Evolutionary conservation across 225 moss, liverwort and hornwort species (phyloP), one percentile per base, ranked within the genome.

Genomic region (Neckera pumila): DNA sequence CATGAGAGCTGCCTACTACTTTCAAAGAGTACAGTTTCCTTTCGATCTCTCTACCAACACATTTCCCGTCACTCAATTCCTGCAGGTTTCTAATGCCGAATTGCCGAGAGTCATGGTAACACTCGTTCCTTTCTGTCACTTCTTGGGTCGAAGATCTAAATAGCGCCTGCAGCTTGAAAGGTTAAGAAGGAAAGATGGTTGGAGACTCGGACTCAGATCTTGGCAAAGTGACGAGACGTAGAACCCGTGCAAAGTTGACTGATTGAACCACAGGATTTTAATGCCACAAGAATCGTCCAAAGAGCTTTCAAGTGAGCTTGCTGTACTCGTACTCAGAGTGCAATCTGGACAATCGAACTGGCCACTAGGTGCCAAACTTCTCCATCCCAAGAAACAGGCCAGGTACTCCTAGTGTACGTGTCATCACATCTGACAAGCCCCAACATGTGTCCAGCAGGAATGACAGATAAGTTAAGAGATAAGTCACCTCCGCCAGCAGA

Each of bases 321-420:
- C 65, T 90, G 86, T 88, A 60, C 78, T 85, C 51, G 85, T 82
- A 82, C 90, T 88, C 90, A n/a, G 79, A 86, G 88, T 88, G 73
- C 67, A 82, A 43, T 79, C 66, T 53, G 72, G 73, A 53, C 90
- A 88, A 88, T 75, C 65, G 88, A 88, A 77, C 86, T 86, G 89
- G 51, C 82, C 69, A 82, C 84, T 85, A 40, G 45, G 89, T 87
- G 79, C 90, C 79, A 83, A 88, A 79, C 92, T 79, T 92, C 83
- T 40, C 86, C 90, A 75, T 86, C 88, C 83, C 65, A 91, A 87
- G 87, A 85, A 72, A 60, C 88, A 88, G 78, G 43, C 34, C 87
- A 70, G 82, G 89, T 89, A 90, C 92, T 83, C 51, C 78, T 19
- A 42, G 64, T 88, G 88, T 86, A 86, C 88, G 77, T 33, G 64